Evolutionary conservation across 768 basidiomycete genomes (phyloP), one percentile per base, ranked within the genome.

Genomic region (Suillus sp.): DNA sequence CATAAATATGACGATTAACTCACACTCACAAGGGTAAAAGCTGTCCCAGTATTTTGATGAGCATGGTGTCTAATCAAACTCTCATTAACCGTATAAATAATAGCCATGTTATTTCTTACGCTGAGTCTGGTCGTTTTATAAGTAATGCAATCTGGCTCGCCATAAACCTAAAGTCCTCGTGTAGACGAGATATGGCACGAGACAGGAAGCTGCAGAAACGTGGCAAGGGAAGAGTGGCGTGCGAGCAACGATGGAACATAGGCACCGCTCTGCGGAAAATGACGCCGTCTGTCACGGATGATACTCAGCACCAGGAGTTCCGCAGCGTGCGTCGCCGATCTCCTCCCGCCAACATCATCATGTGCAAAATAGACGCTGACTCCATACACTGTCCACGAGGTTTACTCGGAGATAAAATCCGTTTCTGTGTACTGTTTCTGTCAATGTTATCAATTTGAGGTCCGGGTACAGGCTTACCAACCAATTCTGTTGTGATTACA

Each of bases 181-280:
- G 64, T 37, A 50, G 40, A 53, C 18, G 20, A 58, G 35, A 64
- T 53, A 22, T 32, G 62, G 61, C 66, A 69, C 48, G 68, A 67
- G 66, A 65, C 59, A 47, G 6, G 62, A 27, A 51, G 38, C 55
- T 35, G 27, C 55, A 32, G 43, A 59, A 64, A 66, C 22, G 66
- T 65, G 65, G 62, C 48, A 54, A 40, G 55, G 38, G 6, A 61
- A 30, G n/a, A 59, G 60, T 37, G 58, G 62, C 55, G 55, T 48
- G 22, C 22, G 50, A 61, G 48, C 32, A 40, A 13, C 11, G n/a
- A 34, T 27, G 35, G 13, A 25, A 16, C 55, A 11, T 16, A 54
- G 14, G 35, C 13, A 18, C 16, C 37, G 55, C 56, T 30, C 27
- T 40, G 5, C 37, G 5, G 35, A 10, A 25, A 38, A 22, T 22